Evolutionary conservation across 208 protist genomes (phyloP).

Genomic region (Trypanosoma theileri): DNA sequence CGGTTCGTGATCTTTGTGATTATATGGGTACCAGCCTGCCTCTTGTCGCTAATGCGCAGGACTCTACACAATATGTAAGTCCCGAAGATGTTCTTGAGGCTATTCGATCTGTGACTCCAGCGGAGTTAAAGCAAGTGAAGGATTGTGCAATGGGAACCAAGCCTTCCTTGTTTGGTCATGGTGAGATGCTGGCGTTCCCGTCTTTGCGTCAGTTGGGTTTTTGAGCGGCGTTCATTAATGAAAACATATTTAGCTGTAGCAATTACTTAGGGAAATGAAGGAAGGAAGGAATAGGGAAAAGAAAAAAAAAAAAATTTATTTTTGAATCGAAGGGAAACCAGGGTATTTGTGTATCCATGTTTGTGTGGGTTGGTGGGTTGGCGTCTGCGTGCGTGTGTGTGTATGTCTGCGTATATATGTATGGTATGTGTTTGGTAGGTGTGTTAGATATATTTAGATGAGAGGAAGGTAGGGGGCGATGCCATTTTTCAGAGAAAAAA

Average conservation of each 20-base stretch:
- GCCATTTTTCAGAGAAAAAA: too few species aligned
- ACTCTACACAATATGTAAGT: conserved; percentile 37
- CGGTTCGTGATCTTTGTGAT: conserved; percentile 82
- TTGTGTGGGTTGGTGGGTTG: too few species aligned
- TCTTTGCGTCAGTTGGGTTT: conserved; percentile 81
- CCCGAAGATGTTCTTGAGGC: conserved; percentile 66
- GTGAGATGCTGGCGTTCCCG: conserved; percentile 80
- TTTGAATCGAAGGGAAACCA: neutral
- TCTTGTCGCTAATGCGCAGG: conserved; percentile 22
- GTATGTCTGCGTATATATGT: neutral
- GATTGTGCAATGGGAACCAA: conserved; percentile 64
- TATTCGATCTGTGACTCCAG: conserved; percentile 50
- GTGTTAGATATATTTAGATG: neutral
- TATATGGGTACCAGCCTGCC: conserved; percentile 80
- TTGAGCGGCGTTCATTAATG: conserved; percentile 31
- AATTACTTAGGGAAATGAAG: neutral
- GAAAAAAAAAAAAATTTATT: conserved; percentile 1
- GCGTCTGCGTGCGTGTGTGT: neutral
- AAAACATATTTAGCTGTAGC: neutral
- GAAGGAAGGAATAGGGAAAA: conserved; percentile 13
- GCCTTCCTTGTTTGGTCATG: conserved; percentile 75
- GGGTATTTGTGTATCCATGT: too few species aligned
- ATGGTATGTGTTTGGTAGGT: neutral
- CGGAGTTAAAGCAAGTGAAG: conserved; percentile 67
- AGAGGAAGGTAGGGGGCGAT: neutral